These are phyloP conservation scores for Fusarium albidum DNA, from an alignment of 2,329 filamentous ascomycete species.

Conservation along the genomic window DNA sequence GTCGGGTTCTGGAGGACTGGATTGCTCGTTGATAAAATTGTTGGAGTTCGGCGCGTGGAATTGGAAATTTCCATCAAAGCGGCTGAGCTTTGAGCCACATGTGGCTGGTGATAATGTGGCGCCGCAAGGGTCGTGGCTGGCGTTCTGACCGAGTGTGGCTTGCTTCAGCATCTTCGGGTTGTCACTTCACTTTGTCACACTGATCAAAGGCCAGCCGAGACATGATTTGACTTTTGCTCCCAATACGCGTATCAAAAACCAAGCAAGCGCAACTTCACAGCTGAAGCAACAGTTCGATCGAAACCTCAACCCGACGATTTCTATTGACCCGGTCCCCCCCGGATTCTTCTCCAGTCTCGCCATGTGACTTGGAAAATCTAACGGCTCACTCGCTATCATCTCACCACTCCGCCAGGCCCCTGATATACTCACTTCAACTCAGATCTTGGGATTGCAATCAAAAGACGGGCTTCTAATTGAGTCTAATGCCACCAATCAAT, in stretches of 20 bases:
- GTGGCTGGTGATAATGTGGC: background rate
- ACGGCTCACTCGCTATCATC: conserved; percentile 26
- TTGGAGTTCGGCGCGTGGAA: conserved; percentile 35
- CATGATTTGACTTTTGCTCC: background rate
- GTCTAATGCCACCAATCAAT: conserved; percentile 12
- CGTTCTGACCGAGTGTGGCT: conserved; percentile 17
- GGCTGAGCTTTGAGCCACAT: conserved; percentile 38
- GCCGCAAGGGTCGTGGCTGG: background rate
- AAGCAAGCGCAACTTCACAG: background rate
- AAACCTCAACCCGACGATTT: background rate
- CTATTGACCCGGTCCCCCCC: background rate
- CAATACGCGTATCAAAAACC: background rate
- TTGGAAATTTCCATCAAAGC: conserved; percentile 46
- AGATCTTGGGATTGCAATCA: conserved; percentile 17
- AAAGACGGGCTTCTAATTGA: conserved; percentile 3
- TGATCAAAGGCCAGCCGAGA: background rate
- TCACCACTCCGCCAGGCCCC: conserved; percentile 11
- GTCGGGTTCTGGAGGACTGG: conserved; percentile 13
- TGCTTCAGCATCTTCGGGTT: background rate
- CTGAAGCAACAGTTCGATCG: background rate
- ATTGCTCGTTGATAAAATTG: conserved; percentile 33
- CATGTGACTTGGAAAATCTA: conserved; percentile 13
- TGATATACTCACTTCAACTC: conserved; percentile 20
- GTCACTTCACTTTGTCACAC: background rate
- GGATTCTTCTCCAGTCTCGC: conserved; percentile 1